A percentile compares a stretch with the other conserved stretches of the same genome.
Evolutionary conservation across 176 grass and related monocot species (phyloP).

Genomic region (Oryza meridionalis): DNA sequence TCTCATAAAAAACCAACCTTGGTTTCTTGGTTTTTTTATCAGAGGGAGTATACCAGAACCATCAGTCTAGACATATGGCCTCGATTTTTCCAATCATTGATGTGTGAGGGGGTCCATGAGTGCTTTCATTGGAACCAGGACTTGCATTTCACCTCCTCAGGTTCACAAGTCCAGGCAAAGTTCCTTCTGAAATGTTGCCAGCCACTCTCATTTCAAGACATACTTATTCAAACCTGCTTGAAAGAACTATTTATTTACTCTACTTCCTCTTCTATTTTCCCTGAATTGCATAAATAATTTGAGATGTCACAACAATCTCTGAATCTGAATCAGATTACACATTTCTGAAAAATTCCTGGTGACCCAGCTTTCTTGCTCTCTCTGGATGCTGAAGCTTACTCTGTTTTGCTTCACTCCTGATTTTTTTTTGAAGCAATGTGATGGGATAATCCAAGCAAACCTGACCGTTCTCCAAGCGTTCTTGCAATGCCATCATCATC

Average conservation of each 20-base stretch:
- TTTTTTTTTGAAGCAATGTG: no score
- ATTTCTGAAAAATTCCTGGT: background rate
- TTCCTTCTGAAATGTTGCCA: conserved; percentile 3
- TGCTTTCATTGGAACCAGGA: conserved; percentile 13
- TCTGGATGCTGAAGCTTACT: background rate
- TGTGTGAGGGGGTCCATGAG: conserved; percentile 24
- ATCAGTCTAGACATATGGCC: background rate
- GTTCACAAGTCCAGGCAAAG: conserved; percentile 40
- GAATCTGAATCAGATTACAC: background rate
- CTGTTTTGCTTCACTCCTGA: background rate
- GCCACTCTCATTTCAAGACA: background rate
- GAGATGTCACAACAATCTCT: background rate
- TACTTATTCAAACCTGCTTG: background rate
- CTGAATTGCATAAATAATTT: background rate
- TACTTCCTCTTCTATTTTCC: background rate
- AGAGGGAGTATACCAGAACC: background rate
- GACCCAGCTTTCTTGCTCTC: background rate
- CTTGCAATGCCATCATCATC: background rate
- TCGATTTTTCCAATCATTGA: conserved; percentile 35
- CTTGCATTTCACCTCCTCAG: conserved; percentile 15
- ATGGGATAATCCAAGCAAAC: background rate
- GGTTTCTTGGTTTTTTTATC: no score
- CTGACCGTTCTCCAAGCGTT: background rate
- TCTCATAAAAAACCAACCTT: no score
- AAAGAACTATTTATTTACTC: background rate